Evolutionary conservation across 2,329 filamentous ascomycete species (phyloP).

Genomic region (Claviceps sp.): DNA sequence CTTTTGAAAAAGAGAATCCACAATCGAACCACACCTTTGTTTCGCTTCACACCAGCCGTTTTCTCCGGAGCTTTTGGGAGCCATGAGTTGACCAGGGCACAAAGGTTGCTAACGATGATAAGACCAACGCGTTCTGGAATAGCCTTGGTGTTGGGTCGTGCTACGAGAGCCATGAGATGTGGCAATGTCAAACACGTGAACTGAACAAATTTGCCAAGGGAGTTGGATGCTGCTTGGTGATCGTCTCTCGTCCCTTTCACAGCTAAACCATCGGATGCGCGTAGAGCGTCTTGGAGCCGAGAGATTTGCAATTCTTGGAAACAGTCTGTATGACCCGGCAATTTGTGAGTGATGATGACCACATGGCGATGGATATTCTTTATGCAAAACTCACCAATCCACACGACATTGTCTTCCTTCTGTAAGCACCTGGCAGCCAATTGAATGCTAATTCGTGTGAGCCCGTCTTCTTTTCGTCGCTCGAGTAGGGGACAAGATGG

Average conservation of each 20-base stretch:
- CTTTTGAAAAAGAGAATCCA: not conserved
- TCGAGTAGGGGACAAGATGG: not conserved
- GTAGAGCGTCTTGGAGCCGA: conserved; percentile 16
- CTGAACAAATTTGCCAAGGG: conserved; percentile 26
- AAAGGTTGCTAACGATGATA: conserved; percentile 66
- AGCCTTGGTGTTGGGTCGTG: conserved; percentile 49
- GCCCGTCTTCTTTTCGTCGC: not conserved
- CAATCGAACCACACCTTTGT: conserved; percentile 22
- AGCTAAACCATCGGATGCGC: conserved; percentile 8
- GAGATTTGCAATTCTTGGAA: conserved; percentile 26
- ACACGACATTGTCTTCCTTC: conserved; percentile 52
- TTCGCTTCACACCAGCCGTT: conserved; percentile 23
- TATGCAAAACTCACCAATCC: conserved; percentile 55
- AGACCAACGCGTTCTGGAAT: conserved; percentile 51
- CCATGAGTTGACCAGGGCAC: conserved; percentile 61
- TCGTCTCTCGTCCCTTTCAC: conserved; percentile 3
- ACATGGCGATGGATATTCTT: not conserved
- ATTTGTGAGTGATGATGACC: not conserved
- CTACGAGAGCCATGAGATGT: conserved; percentile 62
- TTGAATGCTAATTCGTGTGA: conserved; percentile 44
- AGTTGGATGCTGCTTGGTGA: conserved; percentile 11
- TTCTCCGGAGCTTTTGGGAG: conserved; percentile 49
- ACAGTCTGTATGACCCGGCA: conserved; percentile 24
- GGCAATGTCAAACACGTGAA: conserved; percentile 47
- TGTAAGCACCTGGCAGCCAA: conserved; percentile 50